Percentiles rank a stretch among this genome's conserved stretches.
These are phyloP conservation scores for Cladorrhinum sp. DNA, from an alignment of 2,329 filamentous ascomycete genomes.

Conservation along the genomic window DNA sequence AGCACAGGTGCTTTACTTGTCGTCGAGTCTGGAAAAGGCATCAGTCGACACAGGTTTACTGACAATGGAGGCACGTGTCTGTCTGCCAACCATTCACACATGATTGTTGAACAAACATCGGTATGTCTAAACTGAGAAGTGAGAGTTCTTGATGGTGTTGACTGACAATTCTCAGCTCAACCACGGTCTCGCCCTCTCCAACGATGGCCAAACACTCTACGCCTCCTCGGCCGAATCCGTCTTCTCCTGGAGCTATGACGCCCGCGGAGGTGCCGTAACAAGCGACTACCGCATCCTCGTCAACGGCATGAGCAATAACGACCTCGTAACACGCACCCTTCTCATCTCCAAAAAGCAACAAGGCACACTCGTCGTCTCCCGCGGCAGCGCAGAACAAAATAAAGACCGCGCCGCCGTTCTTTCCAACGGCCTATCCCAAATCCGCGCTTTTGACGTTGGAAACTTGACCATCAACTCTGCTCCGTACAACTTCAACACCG, in stretches of 20 bases:
- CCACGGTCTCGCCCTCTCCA: slow-evolving; percentile 47
- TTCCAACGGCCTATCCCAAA: slow-evolving; percentile 54
- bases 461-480: slow-evolving; percentile 28
- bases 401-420: slow-evolving; percentile 47
- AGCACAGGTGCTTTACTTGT: slow-evolving; percentile 42
- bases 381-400: slow-evolving; percentile 58
- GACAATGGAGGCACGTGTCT: slow-evolving; percentile 44
- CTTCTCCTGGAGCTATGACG: slow-evolving; percentile 60
- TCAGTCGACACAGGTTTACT: slow-evolving; percentile 40
- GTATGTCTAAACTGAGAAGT: slow-evolving; percentile 29
- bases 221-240: slow-evolving; percentile 53
- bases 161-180: slow-evolving; percentile 39
- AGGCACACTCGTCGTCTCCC: slow-evolving; percentile 57
- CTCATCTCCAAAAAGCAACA: slow-evolving; percentile 51
- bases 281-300: slow-evolving; percentile 47
- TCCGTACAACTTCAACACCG: slow-evolving; percentile 45
- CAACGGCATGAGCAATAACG: slow-evolving; percentile 54
- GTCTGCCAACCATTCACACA: slow-evolving; percentile 34
- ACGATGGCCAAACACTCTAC: slow-evolving; percentile 46
- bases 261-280: slow-evolving; percentile 42
- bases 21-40: slow-evolving; percentile 43
- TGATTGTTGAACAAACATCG: slow-evolving; percentile 35
- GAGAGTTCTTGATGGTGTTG: background rate
- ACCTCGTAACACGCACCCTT: slow-evolving; percentile 62
- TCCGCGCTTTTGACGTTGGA: slow-evolving; percentile 48